A percentile compares a stretch with the other conserved stretches of the same genome.
Conservation (phyloP, 225 moss, liverwort and hornwort species). For the Neckera pumila region DNA sequence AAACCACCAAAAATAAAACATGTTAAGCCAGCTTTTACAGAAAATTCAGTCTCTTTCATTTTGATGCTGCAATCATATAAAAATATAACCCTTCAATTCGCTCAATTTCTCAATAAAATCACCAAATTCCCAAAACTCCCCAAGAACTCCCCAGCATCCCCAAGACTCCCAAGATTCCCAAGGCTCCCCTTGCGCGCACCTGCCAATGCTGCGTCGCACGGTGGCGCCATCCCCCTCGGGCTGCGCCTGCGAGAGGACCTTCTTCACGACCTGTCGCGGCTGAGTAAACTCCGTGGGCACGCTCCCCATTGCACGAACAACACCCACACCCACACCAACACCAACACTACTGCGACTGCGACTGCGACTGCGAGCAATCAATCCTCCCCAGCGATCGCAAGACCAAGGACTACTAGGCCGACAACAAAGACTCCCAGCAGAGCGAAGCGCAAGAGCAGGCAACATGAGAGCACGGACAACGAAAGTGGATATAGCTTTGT, state of each 20-base stretch:
- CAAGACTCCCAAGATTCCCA: too few relatives aligned
- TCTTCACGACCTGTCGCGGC: constrained; percentile 48
- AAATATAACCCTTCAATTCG: too few relatives aligned
- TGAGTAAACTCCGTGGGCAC: constrained; percentile 19
- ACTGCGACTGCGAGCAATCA: not conserved
- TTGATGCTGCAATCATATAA: too few relatives aligned
- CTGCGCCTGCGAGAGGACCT: constrained; percentile 59
- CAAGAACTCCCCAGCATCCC: not conserved
- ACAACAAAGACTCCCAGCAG: not conserved
- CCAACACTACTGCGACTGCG: not conserved
- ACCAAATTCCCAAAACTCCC: not conserved
- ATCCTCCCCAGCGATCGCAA: not conserved
- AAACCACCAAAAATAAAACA: not conserved
- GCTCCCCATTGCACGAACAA: constrained; percentile 30
- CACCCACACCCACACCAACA: not conserved
- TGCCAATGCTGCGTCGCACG: constrained; percentile 86
- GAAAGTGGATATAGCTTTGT: not conserved
- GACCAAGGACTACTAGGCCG: not conserved
- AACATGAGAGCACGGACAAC: not conserved
- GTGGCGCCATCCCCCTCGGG: constrained; percentile 81
- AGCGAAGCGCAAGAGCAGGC: not conserved
- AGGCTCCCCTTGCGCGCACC: constrained; percentile 18
- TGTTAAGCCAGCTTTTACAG: not conserved
- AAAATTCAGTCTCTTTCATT: not conserved
- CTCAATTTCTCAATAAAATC: not conserved